phyloP scores from a whole-genome alignment of 345 rosid species.

The Mercurialis annua region DNA sequence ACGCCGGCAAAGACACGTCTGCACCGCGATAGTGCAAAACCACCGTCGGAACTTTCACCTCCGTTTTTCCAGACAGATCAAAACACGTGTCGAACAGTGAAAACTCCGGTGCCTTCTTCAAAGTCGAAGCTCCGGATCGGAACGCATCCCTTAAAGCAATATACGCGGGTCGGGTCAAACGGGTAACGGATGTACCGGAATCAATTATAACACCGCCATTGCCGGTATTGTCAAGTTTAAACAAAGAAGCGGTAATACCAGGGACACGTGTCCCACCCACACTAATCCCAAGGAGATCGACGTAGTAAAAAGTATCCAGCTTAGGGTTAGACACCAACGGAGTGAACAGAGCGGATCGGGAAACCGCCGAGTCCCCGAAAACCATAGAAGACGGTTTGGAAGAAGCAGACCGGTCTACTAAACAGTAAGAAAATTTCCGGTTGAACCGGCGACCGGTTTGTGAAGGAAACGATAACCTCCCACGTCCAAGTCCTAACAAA shows the following conservation, averaged over 20 bases:
- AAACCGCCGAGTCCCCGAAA: conserved; percentile 70
- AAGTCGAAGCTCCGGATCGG: conserved; percentile 41
- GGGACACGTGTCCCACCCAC: conserved; percentile 81
- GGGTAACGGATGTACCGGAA: conserved; percentile 83
- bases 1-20: conserved; percentile 74
- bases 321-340: conserved; percentile 72
- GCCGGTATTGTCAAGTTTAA: conserved; percentile 67
- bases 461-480: conserved; percentile 71
- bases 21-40: conserved; percentile 67
- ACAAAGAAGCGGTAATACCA: conserved; percentile 59
- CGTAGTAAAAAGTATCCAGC: conserved; percentile 91
- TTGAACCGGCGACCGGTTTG: conserved; percentile 78
- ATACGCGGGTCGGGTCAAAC: conserved; percentile 71
- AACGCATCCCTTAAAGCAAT: conserved; percentile 61
- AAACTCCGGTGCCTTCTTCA: conserved; percentile 51
- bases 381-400: conserved; percentile 73
- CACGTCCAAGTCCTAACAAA: conserved; percentile 83
- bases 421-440: conserved; percentile 80
- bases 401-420: conserved; percentile 83
- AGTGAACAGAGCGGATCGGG: conserved; percentile 73
- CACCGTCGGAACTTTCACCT: conserved; percentile 77
- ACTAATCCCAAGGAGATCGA: conserved; percentile 77
- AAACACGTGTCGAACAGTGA: conserved; percentile 82
- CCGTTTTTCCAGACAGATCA: conserved; percentile 58
- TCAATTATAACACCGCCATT: conserved; percentile 91